Conservation (phyloP, 768 basidiomycete genomes). For the Dendrothele bispora region DNA sequence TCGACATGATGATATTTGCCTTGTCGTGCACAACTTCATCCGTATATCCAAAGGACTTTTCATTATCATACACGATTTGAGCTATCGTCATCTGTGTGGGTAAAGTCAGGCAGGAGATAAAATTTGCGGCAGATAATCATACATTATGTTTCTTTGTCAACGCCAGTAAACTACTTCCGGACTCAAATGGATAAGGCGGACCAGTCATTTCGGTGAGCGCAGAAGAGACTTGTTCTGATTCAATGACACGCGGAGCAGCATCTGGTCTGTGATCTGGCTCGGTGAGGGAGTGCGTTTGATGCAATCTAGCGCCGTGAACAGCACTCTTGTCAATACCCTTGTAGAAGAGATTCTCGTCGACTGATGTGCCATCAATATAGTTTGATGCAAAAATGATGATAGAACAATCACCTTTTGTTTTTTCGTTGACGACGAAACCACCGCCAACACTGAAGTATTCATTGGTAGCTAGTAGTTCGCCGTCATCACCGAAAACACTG, state of each 20-base stretch:
- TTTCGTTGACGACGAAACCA: conserved; percentile 93
- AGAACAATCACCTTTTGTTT: conserved; percentile 70
- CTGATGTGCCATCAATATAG: conserved; percentile 30
- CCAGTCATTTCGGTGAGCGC: conserved; percentile 32
- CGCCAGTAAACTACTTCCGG: conserved; percentile 71
- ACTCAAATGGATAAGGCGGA: conserved; percentile 83
- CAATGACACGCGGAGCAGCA: too few relatives aligned
- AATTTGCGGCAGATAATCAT: conserved; percentile 24
- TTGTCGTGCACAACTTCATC: conserved; percentile 76
- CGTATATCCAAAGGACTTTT: conserved; percentile 75
- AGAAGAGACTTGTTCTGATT: too few relatives aligned
- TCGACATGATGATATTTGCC: conserved; percentile 33
- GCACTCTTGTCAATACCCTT: conserved; percentile 82
- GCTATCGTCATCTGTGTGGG: conserved; percentile 80
- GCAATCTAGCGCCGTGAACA: conserved; percentile 79
- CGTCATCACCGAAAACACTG: conserved; percentile 77
- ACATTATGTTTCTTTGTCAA: conserved; percentile 83
- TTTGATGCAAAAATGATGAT: background rate
- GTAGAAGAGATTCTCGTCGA: conserved; percentile 94
- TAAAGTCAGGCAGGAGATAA: conserved; percentile 2
- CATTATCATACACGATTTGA: conserved; percentile 92
- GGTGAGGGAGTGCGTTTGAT: conserved; percentile 54
- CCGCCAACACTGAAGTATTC: conserved; percentile 95
- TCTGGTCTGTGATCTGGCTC: conserved; percentile 25
- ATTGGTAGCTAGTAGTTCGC: conserved; percentile 88